A percentile compares a stretch with the other conserved stretches of the same genome.
phyloP scores from a whole-genome alignment of 176 grass and related monocot species.

The bread wheat (Triticum aestivum) region IWGSC_CS_RefSeq_v2.1 NC_057814.1:279815585-279816084 shows the following conservation, averaged over 20 bases:
- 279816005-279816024: background rate
- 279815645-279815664: background rate
- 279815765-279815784: background rate
- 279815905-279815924: background rate
- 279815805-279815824: background rate
- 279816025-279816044: background rate
- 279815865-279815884: background rate
- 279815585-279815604: background rate
- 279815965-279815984: background rate
- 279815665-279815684: background rate
- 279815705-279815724: background rate
- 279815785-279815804: background rate
- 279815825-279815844: background rate
- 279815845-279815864: background rate
- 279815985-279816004: background rate
- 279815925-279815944: background rate
- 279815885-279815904: background rate
- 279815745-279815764: background rate
- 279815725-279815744: conserved; percentile 3
- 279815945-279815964: background rate
- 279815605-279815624: background rate
- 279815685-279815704: background rate
- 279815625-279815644: too few relatives aligned
- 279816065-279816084: background rate
- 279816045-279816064: background rate